A percentile compares a stretch with the other conserved stretches of the same genome.
Conservation (phyloP, 1,284 basidiomycete species). For the Wallemia hederae region DNA sequence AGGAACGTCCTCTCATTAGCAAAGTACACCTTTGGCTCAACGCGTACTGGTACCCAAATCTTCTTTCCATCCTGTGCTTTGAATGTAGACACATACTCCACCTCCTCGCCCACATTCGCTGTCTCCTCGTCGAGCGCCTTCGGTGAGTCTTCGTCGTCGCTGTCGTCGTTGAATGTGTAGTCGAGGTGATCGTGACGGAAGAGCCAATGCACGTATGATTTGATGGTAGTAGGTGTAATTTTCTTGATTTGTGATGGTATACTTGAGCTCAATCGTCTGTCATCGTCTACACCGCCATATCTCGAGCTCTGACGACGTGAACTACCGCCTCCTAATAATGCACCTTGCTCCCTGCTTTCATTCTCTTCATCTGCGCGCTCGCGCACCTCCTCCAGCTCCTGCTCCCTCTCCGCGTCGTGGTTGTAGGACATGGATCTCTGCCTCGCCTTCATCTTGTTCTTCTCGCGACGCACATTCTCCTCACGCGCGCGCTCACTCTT, state of each 20-base stretch:
- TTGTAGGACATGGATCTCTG: slow-evolving; percentile 2
- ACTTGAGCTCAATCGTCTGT: slow-evolving; percentile 19
- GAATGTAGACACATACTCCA: slow-evolving; percentile 37
- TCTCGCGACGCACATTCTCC: slow-evolving; percentile 2
- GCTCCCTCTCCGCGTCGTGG: slow-evolving; percentile 15
- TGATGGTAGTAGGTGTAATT: slow-evolving; percentile 11
- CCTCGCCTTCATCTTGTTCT: slow-evolving; percentile 10
- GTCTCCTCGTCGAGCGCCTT: slow-evolving; percentile 14
- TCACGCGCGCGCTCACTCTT: slow-evolving; percentile 14
- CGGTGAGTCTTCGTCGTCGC: slow-evolving; percentile 11
- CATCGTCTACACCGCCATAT: slow-evolving; percentile 11
- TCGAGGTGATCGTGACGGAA: background rate
- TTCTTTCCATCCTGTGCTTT: slow-evolving; percentile 58
- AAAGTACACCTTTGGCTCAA: slow-evolving; percentile 96
- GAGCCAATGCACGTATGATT: slow-evolving; percentile 11
- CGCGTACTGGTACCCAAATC: slow-evolving; percentile 67
- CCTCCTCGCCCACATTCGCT: slow-evolving; percentile 12
- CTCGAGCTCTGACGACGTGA: slow-evolving; percentile 2
- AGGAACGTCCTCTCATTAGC: slow-evolving; percentile 79
- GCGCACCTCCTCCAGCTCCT: slow-evolving; percentile 3
- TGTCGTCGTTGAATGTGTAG: slow-evolving; percentile 12
- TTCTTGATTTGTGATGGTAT: slow-evolving; percentile 10
- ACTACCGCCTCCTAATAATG: slow-evolving; percentile 6
- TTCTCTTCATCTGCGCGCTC: background rate
- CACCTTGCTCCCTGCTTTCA: slow-evolving; percentile 3